phyloP scores from a whole-genome alignment of 768 basidiomycete genomes.

The Kwoniella newhampshirensis region DNA sequence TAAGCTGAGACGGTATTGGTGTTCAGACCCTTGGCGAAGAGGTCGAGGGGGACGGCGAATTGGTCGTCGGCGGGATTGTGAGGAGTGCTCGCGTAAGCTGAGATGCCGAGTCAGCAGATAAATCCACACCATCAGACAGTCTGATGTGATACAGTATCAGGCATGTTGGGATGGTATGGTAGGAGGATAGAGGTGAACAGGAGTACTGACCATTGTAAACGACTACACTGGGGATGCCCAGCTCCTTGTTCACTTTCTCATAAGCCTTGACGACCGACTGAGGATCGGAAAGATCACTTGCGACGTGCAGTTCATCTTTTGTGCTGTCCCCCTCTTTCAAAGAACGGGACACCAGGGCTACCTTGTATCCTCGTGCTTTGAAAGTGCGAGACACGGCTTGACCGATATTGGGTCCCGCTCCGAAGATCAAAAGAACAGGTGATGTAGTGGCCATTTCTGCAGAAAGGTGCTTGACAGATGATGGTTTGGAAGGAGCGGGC shows the following conservation, averaged over 20 bases:
- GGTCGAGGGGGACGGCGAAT: conserved; percentile 5
- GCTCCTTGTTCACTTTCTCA: conserved; percentile 8
- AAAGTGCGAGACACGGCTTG: conserved; percentile 19
- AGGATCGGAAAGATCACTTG: conserved; percentile 19
- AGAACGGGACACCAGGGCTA: conserved; percentile 23
- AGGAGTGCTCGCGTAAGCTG: not conserved
- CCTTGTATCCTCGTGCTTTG: conserved; percentile 21
- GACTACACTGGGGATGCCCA: conserved; percentile 24
- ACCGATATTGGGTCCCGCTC: conserved; percentile 28
- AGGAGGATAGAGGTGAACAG: too few relatives aligned
- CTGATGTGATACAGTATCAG: too few relatives aligned
- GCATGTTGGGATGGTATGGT: too few relatives aligned
- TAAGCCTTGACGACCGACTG: conserved; percentile 18
- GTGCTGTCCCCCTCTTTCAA: conserved; percentile 18
- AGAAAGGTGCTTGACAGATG: too few relatives aligned
- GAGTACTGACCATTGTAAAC: conserved; percentile 30
- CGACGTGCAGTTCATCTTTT: conserved; percentile 12
- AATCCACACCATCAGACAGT: too few relatives aligned
- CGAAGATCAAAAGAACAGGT: conserved; percentile 22
- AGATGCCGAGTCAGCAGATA: conserved; percentile 7
- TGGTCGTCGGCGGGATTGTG: conserved; percentile 15
- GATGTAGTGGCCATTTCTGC: too few relatives aligned
- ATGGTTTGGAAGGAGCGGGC: too few relatives aligned
- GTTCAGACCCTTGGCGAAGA: conserved; percentile 11
- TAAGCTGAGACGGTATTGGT: conserved; percentile 16